These are phyloP conservation scores for Planoprotostelium fungivorum DNA, from an alignment of 78 protist species.

Conservation along the genomic window DNA sequence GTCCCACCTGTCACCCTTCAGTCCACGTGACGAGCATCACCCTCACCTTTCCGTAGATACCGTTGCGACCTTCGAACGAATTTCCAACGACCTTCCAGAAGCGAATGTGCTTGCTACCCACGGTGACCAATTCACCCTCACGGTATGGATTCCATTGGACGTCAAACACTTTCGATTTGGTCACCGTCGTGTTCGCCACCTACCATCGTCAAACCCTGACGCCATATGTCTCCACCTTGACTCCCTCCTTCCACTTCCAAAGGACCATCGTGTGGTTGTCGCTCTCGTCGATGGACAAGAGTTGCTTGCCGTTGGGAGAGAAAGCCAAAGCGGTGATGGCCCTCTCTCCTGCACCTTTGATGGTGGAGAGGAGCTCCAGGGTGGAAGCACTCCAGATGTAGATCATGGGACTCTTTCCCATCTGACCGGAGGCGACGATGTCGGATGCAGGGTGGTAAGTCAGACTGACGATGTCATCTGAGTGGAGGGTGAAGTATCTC, in stretches of 20 bases:
- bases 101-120: conserved; percentile 35
- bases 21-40: background rate
- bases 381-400: conserved; percentile 28
- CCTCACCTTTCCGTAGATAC: background rate
- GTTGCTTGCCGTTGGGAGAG: conserved; percentile 16
- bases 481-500: conserved; percentile 7
- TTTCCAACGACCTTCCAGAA: conserved; percentile 33
- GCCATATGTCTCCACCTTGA: too few relatives aligned
- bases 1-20: background rate
- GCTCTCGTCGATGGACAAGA: conserved; percentile 45
- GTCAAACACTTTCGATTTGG: background rate
- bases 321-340: conserved; percentile 25
- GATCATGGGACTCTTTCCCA: conserved; percentile 6
- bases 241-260: conserved; percentile 42
- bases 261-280: conserved; percentile 23
- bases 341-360: conserved; percentile 12
- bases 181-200: background rate
- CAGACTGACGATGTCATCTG: conserved; percentile 19
- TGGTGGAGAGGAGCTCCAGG: background rate
- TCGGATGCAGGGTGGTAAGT: conserved; percentile 12
- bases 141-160: background rate
- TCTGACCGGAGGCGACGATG: conserved; percentile 49
- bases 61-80: background rate
- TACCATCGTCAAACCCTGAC: too few relatives aligned
- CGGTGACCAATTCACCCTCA: conserved; percentile 10